phyloP scores from a whole-genome alignment of 345 rosid genomes.

The Populus euphratica region DNA sequence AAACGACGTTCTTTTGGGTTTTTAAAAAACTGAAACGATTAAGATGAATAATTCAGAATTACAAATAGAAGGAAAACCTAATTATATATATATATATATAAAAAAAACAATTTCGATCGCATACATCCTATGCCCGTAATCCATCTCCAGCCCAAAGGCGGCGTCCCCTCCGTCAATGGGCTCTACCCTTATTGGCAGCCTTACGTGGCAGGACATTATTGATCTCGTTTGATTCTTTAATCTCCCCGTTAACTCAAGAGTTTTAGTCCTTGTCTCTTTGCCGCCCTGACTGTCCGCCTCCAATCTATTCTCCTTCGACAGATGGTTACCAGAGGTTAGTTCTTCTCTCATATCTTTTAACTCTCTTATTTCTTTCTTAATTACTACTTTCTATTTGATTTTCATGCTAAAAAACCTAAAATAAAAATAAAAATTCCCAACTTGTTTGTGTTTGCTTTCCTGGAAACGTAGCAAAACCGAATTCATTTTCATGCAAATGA shows the following conservation, averaged over 20 bases:
- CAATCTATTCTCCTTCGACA: no score
- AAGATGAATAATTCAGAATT: no score
- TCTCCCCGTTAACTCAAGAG: no score
- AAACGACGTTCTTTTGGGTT: accelerated
- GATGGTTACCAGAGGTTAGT: no score
- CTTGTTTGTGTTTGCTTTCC: not conserved
- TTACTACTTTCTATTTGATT: not conserved
- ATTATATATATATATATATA: no score
- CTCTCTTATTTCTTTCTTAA: not conserved
- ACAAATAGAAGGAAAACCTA: no score
- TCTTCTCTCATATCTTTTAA: not conserved
- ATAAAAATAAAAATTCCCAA: not conserved
- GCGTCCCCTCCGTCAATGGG: not conserved
- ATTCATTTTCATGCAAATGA: not conserved
- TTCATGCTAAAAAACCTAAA: not conserved
- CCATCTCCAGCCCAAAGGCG: constrained; percentile 42
- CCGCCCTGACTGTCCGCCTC: no score
- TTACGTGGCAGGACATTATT: not conserved
- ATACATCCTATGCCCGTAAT: constrained; percentile 57
- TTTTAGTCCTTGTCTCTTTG: no score
- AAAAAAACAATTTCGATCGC: constrained; percentile 27
- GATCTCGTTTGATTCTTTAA: no score
- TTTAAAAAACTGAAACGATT: no score
- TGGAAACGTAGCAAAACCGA: not conserved
- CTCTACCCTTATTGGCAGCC: constrained; percentile 36